Evolutionary conservation across 108 stramenopile species (phyloP), one percentile per base, ranked within the genome.

Genomic region (Cyclotella atomus): DNA sequence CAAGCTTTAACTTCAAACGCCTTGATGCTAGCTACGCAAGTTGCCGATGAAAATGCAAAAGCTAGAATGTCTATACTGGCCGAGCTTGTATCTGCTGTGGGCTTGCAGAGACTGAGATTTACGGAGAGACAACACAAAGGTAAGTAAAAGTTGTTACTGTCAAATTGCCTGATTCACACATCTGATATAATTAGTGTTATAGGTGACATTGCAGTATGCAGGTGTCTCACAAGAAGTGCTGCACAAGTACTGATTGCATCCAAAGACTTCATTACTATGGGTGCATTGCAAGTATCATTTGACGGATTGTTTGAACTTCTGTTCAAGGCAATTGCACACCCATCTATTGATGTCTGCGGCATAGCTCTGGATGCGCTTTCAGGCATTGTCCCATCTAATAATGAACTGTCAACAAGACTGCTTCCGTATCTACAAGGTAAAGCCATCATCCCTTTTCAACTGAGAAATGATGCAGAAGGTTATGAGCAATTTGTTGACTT

Each of bases 51-150:
- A 30, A 88, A 90, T 52, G 73, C 71, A 10, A 89, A 78, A 53
- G 85, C 84, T 41, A 78, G 88, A 73, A 65, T 71, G 25, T 55
- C 53, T 14, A 86, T 90, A 23, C 27, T 92, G 41, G 69, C 70
- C 43, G 89, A 92, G 52, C 61, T 92, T 14, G 71, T 85, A 25
- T 84, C 87, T 4, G 85, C 89, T 17, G 73, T 92, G 54, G 89
- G 86, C 6, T 59, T 87, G 32, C 91, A 92, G 59, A 68, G 89
- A 46, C 88, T 89, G 62, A 89, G 91, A 10, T 92, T 92, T 63
- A 67, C 54, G 10, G 88, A 88, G 27, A 75, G 84, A 43, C 87
- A 87, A 53, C 38, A 52, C 0, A 70, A 79, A 29, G 86, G 87
- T 77, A 72, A 70, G 81, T 70, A 12, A 21, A 15, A 10, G 3